These are phyloP conservation scores for Escovopsis sp. DNA, from an alignment of 2,329 filamentous ascomycete genomes.

Conservation along the genomic window DNA sequence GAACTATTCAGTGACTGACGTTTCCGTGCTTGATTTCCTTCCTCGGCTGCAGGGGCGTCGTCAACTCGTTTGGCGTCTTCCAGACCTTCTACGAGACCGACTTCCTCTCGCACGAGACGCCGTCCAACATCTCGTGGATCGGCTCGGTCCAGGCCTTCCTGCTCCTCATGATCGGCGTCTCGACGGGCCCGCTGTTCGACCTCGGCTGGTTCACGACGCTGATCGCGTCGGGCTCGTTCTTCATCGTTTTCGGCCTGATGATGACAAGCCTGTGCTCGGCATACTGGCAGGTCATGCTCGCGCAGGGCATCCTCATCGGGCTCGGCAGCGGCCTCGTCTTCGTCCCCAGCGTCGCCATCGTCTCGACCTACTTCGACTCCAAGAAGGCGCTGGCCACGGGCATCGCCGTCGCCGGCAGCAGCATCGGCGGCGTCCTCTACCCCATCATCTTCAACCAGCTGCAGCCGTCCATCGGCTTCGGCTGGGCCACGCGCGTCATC, in stretches of 20 bases:
- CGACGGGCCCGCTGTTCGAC: constrained; percentile 31
- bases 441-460: constrained; percentile 25
- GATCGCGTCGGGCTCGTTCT: constrained; percentile 23
- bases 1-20: too few relatives aligned
- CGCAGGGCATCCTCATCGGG: constrained; percentile 31
- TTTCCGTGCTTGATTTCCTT: too few relatives aligned
- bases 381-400: constrained; percentile 17
- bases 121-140: constrained; percentile 21
- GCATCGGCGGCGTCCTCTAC: constrained; percentile 14
- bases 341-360: constrained; percentile 19
- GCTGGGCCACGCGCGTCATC: constrained; percentile 33
- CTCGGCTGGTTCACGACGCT: constrained; percentile 28
- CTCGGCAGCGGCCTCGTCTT: constrained; percentile 28
- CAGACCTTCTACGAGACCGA: constrained; percentile 37
- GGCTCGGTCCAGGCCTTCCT: constrained; percentile 33
- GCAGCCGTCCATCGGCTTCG: constrained; percentile 37
- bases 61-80: constrained; percentile 35
- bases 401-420: constrained; percentile 17
- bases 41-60: constrained; percentile 11
- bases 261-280: constrained; percentile 20
- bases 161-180: constrained; percentile 18
- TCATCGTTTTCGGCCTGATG: constrained; percentile 33
- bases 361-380: constrained; percentile 19
- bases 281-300: constrained; percentile 31
- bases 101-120: constrained; percentile 16